These are phyloP conservation scores for Emericellopsis cladophorae DNA, from an alignment of 2,329 filamentous ascomycete species.

Conservation along the genomic window DNA sequence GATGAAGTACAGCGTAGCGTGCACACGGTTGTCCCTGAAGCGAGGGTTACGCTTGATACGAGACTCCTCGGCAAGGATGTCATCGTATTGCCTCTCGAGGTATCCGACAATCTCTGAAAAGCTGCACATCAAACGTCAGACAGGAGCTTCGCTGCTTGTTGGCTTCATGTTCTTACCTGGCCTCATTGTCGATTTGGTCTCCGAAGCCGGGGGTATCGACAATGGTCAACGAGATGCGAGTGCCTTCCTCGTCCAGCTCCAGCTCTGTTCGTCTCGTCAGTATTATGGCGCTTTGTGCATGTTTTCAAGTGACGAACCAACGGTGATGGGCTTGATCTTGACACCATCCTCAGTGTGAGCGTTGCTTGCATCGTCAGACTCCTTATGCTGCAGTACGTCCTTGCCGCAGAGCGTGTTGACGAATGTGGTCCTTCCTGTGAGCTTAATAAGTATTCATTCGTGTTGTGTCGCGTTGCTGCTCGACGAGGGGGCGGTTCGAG, in stretches of 20 bases:
- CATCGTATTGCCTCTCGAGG: slow-evolving; percentile 98
- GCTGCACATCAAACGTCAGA: slow-evolving; percentile 29
- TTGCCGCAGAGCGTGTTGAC: slow-evolving; percentile 99
- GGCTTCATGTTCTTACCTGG: slow-evolving; percentile 49
- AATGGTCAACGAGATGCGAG: slow-evolving; percentile 93
- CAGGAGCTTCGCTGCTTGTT: background rate
- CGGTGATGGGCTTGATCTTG: slow-evolving; percentile 96
- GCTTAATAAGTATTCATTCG: background rate
- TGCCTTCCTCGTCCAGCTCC: slow-evolving; percentile 95
- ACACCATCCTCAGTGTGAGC: slow-evolving; percentile 94
- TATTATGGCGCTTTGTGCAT: background rate
- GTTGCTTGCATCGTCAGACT: slow-evolving; percentile 76
- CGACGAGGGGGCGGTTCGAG: background rate
- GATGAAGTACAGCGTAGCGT: slow-evolving; percentile 98
- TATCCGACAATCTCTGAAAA: slow-evolving; percentile 97
- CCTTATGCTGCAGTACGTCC: slow-evolving; percentile 80
- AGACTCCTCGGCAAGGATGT: slow-evolving; percentile 97
- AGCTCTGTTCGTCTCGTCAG: slow-evolving; percentile 45
- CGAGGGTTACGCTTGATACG: slow-evolving; percentile 99
- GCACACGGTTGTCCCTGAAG: slow-evolving; percentile 98
- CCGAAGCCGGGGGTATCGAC: slow-evolving; percentile 98
- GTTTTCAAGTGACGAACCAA: slow-evolving; percentile 47
- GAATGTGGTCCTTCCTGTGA: slow-evolving; percentile 84
- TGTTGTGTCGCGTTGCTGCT: background rate
- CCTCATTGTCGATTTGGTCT: slow-evolving; percentile 98